A percentile compares a stretch with the other conserved stretches of the same genome.
Evolutionary conservation across 495 filamentous ascomycete species (phyloP).

Genomic region (Neurospora africana): DNA sequence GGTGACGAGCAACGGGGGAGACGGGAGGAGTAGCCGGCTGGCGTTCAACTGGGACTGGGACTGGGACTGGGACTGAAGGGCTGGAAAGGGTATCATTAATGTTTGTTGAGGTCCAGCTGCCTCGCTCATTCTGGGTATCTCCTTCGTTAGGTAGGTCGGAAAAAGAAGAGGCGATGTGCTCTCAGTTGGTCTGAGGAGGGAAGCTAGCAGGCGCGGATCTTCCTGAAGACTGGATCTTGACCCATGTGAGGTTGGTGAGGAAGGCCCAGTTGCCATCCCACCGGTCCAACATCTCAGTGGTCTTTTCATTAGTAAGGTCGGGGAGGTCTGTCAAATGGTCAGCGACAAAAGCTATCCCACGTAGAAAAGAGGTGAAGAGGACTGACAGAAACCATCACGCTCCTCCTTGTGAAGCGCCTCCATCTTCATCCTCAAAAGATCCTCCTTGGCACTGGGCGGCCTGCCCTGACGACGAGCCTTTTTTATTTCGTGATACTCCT

Average conservation of each 20-base stretch:
- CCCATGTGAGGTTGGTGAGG: constrained; percentile 42
- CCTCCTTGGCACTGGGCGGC: constrained; percentile 66
- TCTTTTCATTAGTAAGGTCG: constrained; percentile 37
- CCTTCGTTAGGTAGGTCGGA: background rate
- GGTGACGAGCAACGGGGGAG: background rate
- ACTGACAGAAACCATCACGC: constrained; percentile 65
- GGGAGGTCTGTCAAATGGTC: constrained; percentile 35
- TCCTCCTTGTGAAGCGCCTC: constrained; percentile 68
- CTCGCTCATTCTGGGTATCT: background rate
- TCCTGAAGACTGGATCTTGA: constrained; percentile 51
- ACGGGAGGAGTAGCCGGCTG: background rate
- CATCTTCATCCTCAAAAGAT: constrained; percentile 61
- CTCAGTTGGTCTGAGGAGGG: constrained; percentile 42
- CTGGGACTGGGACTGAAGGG: background rate
- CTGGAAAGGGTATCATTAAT: constrained; percentile 8
- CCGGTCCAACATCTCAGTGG: constrained; percentile 31
- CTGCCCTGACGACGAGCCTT: constrained; percentile 70
- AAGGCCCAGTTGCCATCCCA: constrained; percentile 47
- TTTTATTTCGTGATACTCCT: constrained; percentile 63
- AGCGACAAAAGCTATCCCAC: background rate
- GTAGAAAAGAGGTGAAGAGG: background rate
- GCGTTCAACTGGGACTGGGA: background rate
- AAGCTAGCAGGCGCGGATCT: constrained; percentile 48
- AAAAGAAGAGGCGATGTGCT: background rate
- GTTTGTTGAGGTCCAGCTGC: constrained; percentile 1